A percentile compares a stretch with the other conserved stretches of the same genome.
phyloP scores from a whole-genome alignment of 768 basidiomycete genomes.

The Boletus speciosus region DNA sequence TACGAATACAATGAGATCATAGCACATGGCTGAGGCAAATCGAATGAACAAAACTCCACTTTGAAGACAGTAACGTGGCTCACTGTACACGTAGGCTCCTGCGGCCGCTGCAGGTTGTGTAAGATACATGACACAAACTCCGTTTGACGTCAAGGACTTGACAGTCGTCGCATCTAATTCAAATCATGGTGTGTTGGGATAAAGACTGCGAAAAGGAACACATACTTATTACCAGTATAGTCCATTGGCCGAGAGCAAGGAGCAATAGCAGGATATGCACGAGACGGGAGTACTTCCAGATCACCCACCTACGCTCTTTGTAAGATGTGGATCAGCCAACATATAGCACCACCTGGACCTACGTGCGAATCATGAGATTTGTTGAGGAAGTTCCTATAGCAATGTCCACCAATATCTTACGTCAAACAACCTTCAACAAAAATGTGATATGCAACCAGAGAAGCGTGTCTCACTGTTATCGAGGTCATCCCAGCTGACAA shows the following conservation, averaged over 20 bases:
- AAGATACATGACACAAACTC: neutral
- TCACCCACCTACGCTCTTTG: conserved; percentile 21
- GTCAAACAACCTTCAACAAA: neutral
- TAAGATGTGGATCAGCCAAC: neutral
- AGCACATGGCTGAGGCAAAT: conserved; percentile 12
- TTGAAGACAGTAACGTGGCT: neutral
- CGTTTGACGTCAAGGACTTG: neutral
- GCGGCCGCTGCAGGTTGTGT: neutral
- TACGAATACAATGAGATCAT: conserved; percentile 18
- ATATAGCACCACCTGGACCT: neutral
- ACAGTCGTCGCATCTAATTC: conserved; percentile 7
- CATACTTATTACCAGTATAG: conserved; percentile 13
- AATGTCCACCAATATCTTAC: conserved; percentile 7
- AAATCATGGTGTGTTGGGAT: neutral
- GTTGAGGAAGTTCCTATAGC: conserved; percentile 15
- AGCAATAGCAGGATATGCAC: conserved; percentile 14
- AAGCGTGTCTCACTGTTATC: conserved; percentile 3
- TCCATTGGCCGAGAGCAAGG: conserved; percentile 24
- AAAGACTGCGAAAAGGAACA: neutral
- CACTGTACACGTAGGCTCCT: conserved; percentile 17
- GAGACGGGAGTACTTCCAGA: conserved; percentile 18
- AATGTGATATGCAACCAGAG: neutral
- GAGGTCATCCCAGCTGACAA: neutral
- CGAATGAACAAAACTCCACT: neutral
- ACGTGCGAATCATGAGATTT: conserved; percentile 29